phyloP scores from a whole-genome alignment of 2,329 filamentous ascomycete genomes.

The Penicillium palitans region DNA sequence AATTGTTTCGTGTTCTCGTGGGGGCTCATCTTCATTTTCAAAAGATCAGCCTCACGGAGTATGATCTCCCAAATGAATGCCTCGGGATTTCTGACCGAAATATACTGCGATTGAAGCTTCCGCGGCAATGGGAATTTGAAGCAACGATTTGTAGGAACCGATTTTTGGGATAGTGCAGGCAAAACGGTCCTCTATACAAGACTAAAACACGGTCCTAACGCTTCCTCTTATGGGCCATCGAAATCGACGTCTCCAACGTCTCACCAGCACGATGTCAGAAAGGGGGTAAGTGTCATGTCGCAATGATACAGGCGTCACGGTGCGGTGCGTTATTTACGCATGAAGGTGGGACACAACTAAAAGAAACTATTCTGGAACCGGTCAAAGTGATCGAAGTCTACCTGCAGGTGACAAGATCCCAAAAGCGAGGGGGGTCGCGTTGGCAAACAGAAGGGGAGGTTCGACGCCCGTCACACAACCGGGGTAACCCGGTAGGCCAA shows the following conservation, averaged over 20 bases:
- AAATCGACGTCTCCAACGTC: slow-evolving; percentile 3
- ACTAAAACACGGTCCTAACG: background rate
- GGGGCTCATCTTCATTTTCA: slow-evolving; percentile 13
- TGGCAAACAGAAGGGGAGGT: slow-evolving; percentile 13
- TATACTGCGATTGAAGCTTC: background rate
- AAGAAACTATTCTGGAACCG: slow-evolving; percentile 7
- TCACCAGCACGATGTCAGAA: slow-evolving; percentile 1
- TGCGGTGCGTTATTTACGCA: slow-evolving; percentile 8
- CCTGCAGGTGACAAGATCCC: slow-evolving; percentile 15
- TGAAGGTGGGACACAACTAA: background rate
- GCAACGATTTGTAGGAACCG: background rate
- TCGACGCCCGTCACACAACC: slow-evolving; percentile 20
- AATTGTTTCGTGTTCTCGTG: slow-evolving; percentile 28
- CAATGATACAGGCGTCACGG: background rate
- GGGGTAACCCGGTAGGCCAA: slow-evolving; percentile 19
- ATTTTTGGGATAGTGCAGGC: background rate
- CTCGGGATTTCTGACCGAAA: background rate
- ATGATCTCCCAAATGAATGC: background rate
- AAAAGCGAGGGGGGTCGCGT: slow-evolving; percentile 7
- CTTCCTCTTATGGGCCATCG: slow-evolving; percentile 3
- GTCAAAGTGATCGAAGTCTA: slow-evolving; percentile 8
- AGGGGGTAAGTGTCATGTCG: slow-evolving; percentile 12
- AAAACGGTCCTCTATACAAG: background rate
- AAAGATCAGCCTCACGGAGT: background rate
- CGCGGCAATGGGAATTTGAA: background rate